phyloP scores from a whole-genome alignment of 345 rosid genomes.

The Corchorus olitorius region DNA sequence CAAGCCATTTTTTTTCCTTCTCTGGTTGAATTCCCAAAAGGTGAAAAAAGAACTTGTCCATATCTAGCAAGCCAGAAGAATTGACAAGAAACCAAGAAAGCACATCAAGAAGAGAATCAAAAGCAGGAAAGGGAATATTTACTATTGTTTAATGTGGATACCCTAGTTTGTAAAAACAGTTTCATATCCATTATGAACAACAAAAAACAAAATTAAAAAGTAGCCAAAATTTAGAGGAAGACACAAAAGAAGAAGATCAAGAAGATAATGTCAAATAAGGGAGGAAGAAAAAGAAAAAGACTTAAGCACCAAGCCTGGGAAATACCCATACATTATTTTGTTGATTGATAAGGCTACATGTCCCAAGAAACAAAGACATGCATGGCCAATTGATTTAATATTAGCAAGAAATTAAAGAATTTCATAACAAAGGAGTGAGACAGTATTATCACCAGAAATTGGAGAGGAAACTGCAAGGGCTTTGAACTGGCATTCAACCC shows the following conservation, averaged over 20 bases:
- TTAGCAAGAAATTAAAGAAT: neutral
- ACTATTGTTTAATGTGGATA: neutral
- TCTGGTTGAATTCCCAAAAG: neutral
- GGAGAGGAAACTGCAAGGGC: slow-evolving; percentile 64
- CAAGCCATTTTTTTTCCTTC: slow-evolving; percentile 7
- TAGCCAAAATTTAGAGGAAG: slow-evolving; percentile 20
- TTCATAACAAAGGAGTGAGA: neutral
- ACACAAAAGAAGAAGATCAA: neutral
- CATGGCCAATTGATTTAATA: slow-evolving; percentile 22
- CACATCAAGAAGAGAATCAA: slow-evolving; percentile 30
- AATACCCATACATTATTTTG: neutral
- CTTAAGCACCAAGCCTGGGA: neutral
- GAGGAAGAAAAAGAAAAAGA: neutral
- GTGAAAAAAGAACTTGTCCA: neutral
- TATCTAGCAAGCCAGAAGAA: neutral
- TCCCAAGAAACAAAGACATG: slow-evolving; percentile 26
- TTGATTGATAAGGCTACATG: slow-evolving; percentile 11
- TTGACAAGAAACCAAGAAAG: slow-evolving; percentile 17
- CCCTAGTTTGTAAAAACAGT: slow-evolving; percentile 28
- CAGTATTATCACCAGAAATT: slow-evolving; percentile 52
- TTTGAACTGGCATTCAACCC: slow-evolving; percentile 83
- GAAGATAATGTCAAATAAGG: neutral
- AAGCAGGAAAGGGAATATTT: slow-evolving; percentile 20
- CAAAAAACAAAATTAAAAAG: slow-evolving; percentile 4
- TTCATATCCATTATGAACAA: slow-evolving; percentile 21